Evolutionary conservation across 768 basidiomycete species (phyloP), one percentile per base, ranked within the genome.

Genomic region (Candolleomyces aberdarensis): DNA sequence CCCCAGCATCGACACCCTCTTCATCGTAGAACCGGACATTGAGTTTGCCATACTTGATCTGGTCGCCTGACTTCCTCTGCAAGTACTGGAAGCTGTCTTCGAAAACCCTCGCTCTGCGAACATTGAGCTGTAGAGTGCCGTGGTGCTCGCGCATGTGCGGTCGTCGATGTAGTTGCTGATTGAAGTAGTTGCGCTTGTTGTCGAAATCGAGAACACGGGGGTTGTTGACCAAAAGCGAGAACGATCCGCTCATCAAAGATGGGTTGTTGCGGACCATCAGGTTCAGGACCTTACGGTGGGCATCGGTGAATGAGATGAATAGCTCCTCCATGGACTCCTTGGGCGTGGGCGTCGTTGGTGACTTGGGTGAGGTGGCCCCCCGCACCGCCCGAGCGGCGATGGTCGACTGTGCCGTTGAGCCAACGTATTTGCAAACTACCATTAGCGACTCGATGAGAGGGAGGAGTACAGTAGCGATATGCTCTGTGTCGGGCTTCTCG

Each of bases 241-340:
- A 99, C 1, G 96, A 98, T 11, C 97, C 97, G 66, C 93, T 94
- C 92, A 99, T 96, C 46, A 99, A 75, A 0, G 96, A 94, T 2
- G 97, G 97, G 71, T 98, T 98, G 73, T 96, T 98, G 64, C 97
- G 90, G 32, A 99, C 96, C 90, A 99, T 96, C 62, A 95, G 80
- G 72, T 99, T 99, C 58, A 98, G 83, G 51, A 97, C 84, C 72
- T 96, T 96, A 62, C 94, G 84, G 71, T 98, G 96, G 15, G 87
- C 83, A 66, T 96, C 95, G 9, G 96, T 98, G 76, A 98, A 98
- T 7, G 84, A 81, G 51, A 96, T 87, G 71, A 98, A 98, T 14
- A 96, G 81, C 62, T 96, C 94, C 62, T 93, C 91, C 87, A 91
- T 89, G 3, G 88, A 83, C 64, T 93, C 91, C 58, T 80, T 81